A percentile compares a stretch with the other conserved stretches of the same genome.
Evolutionary conservation across 805 yeast genomes (phyloP).

Genomic region (Barnettozyma sucrosica): DNA sequence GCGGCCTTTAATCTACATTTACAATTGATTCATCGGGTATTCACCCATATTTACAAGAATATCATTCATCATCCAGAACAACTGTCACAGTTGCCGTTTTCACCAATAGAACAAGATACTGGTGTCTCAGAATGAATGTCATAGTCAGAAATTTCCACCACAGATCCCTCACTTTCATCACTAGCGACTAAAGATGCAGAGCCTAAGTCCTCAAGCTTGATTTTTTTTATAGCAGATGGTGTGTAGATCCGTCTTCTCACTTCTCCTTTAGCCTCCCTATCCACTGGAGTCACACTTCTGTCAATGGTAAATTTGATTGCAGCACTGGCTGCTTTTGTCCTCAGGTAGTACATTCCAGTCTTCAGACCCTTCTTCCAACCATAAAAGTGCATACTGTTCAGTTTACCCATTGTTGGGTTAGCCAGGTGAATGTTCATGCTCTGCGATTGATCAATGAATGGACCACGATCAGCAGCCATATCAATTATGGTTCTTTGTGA

Average conservation of each 20-base stretch:
- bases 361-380: constrained; percentile 98
- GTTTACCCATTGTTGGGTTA: constrained; percentile 92
- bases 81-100: constrained; percentile 8
- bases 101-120: constrained; percentile 1
- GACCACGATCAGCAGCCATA: constrained; percentile 82
- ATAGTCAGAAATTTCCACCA: background rate
- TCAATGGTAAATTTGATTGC: constrained; percentile 90
- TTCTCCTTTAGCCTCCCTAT: background rate
- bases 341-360: constrained; percentile 96
- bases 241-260: constrained; percentile 10
- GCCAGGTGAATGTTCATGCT: constrained; percentile 83
- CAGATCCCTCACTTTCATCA: background rate
- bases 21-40: no score
- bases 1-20: no score
- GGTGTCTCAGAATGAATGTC: constrained; percentile 3
- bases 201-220: background rate
- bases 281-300: constrained; percentile 32
- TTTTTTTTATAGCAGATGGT: background rate
- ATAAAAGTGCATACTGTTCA: constrained; percentile 96
- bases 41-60: background rate
- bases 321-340: constrained; percentile 95
- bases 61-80: constrained; percentile 7
- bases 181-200: background rate
- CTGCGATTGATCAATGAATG: constrained; percentile 88
- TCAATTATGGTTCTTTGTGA: constrained; percentile 74